Conservation (phyloP, 257 asterid species). For the Galeopsis tetrahit region DNA sequence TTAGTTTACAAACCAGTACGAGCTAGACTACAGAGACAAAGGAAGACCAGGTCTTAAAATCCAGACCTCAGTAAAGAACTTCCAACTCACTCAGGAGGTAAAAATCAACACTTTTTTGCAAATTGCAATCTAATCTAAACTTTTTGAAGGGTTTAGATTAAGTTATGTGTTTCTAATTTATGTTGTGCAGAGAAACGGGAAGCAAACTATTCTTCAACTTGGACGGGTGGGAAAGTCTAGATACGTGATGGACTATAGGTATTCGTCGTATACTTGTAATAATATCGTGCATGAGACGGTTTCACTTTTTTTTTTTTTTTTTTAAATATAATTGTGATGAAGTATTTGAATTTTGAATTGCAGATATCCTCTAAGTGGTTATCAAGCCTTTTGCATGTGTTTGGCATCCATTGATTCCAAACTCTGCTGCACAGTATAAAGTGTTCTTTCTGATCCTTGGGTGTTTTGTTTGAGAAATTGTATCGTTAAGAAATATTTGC, state of each 20-base stretch:
- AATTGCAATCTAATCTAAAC: too few relatives aligned
- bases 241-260: constrained; percentile 97
- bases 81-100: constrained; percentile 86
- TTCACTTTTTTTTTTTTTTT: too few relatives aligned
- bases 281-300: neutral
- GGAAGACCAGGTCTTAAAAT: constrained; percentile 79
- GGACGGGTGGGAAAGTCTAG: constrained; percentile 84
- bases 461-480: neutral
- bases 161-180: neutral
- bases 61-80: constrained; percentile 88
- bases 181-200: constrained; percentile 64
- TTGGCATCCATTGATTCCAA: constrained; percentile 91
- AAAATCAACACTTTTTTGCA: too few relatives aligned
- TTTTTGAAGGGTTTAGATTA: too few relatives aligned
- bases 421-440: constrained; percentile 80
- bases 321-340: neutral
- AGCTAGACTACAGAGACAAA: constrained; percentile 81
- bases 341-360: constrained; percentile 22
- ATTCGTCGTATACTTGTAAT: neutral
- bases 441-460: too few relatives aligned
- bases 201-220: constrained; percentile 87
- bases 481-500: neutral
- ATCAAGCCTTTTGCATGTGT: constrained; percentile 91
- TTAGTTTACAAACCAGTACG: constrained; percentile 71
- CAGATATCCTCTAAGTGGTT: constrained; percentile 94